Percentiles rank a stretch among this genome's conserved stretches.
phyloP scores from a whole-genome alignment of 2,329 filamentous ascomycete genomes.

The Pseudogymnoascus sp. region DNA sequence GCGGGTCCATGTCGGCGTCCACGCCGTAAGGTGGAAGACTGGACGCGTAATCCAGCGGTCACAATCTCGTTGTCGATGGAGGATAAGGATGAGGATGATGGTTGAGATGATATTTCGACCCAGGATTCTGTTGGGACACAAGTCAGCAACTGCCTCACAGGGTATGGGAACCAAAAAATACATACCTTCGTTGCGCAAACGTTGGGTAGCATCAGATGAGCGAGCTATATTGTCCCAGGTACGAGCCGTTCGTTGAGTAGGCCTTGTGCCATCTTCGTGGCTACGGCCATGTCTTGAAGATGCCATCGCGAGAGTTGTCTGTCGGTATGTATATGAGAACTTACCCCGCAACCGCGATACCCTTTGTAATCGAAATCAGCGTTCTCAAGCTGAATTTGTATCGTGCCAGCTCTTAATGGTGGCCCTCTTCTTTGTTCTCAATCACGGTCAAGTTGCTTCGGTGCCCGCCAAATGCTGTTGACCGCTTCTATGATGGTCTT shows the following conservation, averaged over 20 bases:
- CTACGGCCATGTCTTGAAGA: neutral
- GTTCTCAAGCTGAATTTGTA: neutral
- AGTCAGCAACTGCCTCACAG: slow-evolving; percentile 10
- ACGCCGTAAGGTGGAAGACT: slow-evolving; percentile 53
- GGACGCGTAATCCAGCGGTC: slow-evolving; percentile 75
- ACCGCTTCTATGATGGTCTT: slow-evolving; percentile 2
- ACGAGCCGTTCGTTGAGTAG: neutral
- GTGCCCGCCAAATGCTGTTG: neutral
- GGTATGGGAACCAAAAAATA: neutral
- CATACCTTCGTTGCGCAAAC: neutral
- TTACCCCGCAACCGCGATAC: slow-evolving; percentile 1
- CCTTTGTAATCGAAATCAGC: neutral
- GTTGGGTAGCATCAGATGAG: slow-evolving; percentile 1
- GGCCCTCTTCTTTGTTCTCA: neutral
- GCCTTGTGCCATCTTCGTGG: neutral
- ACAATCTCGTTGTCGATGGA: slow-evolving; percentile 83
- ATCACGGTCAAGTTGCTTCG: neutral
- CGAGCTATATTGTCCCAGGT: slow-evolving; percentile 7
- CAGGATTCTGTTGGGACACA: slow-evolving; percentile 66
- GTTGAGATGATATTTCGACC: slow-evolving; percentile 88
- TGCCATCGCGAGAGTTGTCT: neutral
- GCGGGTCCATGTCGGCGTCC: slow-evolving; percentile 41
- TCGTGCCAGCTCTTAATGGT: neutral
- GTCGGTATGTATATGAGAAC: slow-evolving; percentile 3
- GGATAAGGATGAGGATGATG: slow-evolving; percentile 87